Evolutionary conservation across 768 basidiomycete genomes (phyloP).

Genomic region (Tulasnella sp.): DNA sequence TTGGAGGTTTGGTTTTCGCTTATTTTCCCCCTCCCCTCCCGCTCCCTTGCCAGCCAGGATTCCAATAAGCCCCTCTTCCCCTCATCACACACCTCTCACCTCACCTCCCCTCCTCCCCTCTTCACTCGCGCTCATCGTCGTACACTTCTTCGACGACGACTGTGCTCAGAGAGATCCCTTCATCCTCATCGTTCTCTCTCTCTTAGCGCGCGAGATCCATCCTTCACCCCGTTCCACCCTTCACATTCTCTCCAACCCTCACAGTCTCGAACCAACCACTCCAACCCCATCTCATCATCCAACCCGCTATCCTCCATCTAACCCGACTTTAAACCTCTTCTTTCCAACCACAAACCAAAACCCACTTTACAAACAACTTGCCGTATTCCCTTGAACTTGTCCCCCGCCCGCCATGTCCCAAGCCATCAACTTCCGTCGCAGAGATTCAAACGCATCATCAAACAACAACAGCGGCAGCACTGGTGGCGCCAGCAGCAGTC

Average conservation of each 20-base stretch:
- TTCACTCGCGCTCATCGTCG: background rate
- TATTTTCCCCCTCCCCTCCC: background rate
- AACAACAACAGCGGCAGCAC: background rate
- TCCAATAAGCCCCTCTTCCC: background rate
- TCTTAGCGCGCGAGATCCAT: background rate
- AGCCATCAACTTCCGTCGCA: slow-evolving; percentile 15
- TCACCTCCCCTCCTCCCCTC: background rate
- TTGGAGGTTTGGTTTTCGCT: background rate
- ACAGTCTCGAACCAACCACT: too few relatives aligned
- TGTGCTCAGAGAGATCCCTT: background rate
- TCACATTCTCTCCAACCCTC: background rate
- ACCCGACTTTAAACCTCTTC: background rate
- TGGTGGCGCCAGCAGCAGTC: background rate
- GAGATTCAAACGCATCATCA: background rate
- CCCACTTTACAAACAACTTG: too few relatives aligned
- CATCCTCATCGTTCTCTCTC: background rate
- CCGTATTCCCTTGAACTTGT: background rate
- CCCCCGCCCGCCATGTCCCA: slow-evolving; percentile 6
- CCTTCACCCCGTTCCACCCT: background rate
- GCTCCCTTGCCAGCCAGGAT: background rate
- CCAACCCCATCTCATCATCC: background rate
- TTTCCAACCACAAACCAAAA: background rate
- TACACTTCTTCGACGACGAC: background rate
- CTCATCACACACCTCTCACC: too few relatives aligned
- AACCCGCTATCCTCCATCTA: background rate